Evolutionary conservation across 768 basidiomycete species (phyloP).

Genomic region (Mycena haematopus): DNA sequence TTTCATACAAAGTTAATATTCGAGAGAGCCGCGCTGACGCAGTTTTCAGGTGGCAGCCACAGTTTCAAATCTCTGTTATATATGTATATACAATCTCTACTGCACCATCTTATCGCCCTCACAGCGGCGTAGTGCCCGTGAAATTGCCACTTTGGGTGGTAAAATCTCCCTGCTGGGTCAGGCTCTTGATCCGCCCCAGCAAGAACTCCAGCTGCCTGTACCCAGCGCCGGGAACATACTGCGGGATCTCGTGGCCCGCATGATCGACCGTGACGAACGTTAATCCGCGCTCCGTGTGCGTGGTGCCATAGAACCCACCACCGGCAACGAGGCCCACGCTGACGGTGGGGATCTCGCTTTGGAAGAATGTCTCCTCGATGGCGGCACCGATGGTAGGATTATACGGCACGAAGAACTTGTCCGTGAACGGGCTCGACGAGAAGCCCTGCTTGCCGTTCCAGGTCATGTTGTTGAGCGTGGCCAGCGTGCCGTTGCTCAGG

Average conservation of each 20-base stretch:
- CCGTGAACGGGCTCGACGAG: constrained; percentile 16
- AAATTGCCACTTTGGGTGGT: constrained; percentile 18
- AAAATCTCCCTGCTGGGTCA: constrained; percentile 17
- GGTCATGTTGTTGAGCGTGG: constrained; percentile 19
- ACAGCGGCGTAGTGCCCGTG: constrained; percentile 17
- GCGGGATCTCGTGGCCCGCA: constrained; percentile 9
- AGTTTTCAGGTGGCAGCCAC: too few species aligned
- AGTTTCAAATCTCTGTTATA: too few species aligned
- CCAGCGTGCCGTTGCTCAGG: constrained; percentile 17
- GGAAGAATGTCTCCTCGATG: constrained; percentile 8
- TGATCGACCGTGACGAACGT: constrained; percentile 10
- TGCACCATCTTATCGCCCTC: constrained; percentile 4
- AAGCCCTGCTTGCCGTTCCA: constrained; percentile 19
- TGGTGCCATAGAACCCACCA: constrained; percentile 9
- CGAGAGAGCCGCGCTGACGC: too few species aligned
- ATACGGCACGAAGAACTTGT: too few species aligned
- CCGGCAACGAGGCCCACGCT: constrained; percentile 14
- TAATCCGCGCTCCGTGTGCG: constrained; percentile 13
- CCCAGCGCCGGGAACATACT: constrained; percentile 5
- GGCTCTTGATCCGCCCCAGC: constrained; percentile 14
- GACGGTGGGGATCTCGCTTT: constrained; percentile 14
- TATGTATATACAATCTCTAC: background rate
- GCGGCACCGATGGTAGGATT: constrained; percentile 10
- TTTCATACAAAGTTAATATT: too few species aligned
- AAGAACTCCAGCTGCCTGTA: constrained; percentile 10